Evolutionary conservation across 176 grass and related monocot genomes (phyloP), one percentile per base, ranked within the genome.

Genomic region (Musa schizocarpa): DNA sequence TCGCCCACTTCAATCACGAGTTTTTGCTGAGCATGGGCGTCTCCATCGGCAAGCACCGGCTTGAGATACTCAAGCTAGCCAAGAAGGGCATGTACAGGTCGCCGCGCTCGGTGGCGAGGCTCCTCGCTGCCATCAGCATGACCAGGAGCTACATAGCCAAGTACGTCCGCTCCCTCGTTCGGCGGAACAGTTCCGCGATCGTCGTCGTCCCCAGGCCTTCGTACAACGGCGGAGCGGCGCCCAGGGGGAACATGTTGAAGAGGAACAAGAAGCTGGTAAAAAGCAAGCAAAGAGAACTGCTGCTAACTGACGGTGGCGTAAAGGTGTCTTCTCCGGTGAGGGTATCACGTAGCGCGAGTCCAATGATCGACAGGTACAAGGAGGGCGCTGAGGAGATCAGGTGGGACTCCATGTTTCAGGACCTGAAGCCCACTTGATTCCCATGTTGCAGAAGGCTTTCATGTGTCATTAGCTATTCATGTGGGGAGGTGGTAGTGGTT

Each of bases 381-480:
- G 72, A 54, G 0, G 72, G 50, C 0, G 83, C 64, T 11, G 81
- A 82, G 72, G 88, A 87, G 78, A 82, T 87, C 75, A 79, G 68
- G 73, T 98, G 94, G 94, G 90, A 90, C 75, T 80, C 82, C 66
- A 89, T 98, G 94, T 98, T 98, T 87, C 78, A 91, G 83, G 86
- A 89, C 80, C 85, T 93, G 23, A 93, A 91, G 27, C 94, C 89
- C 63, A 98, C 84, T 43, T 62, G 55, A 72, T 49, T 53, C 43
- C 52, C 82, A 65, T 50, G 54, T 72, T 66, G 73, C 77, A 22
- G 0, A 62, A 62, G 20, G 57, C 6, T 62, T 62, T 5, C 20
- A n/a, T 62, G 20, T 54, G 19, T 10, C 16, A 21, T 24, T 4
- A 9, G 20, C 50, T 43, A 6, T 6, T 43, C 4, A 43, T 43